These are phyloP conservation scores for Lactifluus piperatus DNA, from an alignment of 768 basidiomycete species.

Conservation along the genomic window DNA sequence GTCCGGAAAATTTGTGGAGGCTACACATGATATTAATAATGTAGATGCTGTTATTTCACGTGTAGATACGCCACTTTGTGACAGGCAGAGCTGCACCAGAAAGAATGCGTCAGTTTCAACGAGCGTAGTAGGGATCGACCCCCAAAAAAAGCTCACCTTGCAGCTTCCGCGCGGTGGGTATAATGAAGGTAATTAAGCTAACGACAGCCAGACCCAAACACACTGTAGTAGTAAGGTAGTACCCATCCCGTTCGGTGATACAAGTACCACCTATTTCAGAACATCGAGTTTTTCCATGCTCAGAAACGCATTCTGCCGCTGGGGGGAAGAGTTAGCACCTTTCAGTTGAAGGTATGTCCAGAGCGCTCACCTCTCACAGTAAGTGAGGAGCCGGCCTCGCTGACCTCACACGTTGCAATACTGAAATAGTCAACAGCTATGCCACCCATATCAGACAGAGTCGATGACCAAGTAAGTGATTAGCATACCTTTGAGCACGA, in stretches of 20 bases:
- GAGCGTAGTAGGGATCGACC: background rate
- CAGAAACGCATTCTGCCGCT: constrained; percentile 89
- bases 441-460: constrained; percentile 12
- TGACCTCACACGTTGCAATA: constrained; percentile 72
- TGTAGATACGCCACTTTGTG: constrained; percentile 63
- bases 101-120: background rate
- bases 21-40: background rate
- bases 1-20: background rate
- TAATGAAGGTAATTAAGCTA: constrained; percentile 65
- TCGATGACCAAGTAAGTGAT: background rate
- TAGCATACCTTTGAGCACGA: constrained; percentile 75
- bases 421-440: constrained; percentile 83
- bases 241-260: constrained; percentile 81
- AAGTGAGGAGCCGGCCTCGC: constrained; percentile 44
- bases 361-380: constrained; percentile 42
- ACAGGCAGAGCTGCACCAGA: constrained; percentile 49
- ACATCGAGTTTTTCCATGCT: constrained; percentile 79
- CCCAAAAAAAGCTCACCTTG: constrained; percentile 52
- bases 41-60: constrained; percentile 23
- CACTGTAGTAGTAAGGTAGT: constrained; percentile 75
- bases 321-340: background rate
- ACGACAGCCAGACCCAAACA: constrained; percentile 72
- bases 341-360: background rate
- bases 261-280: constrained; percentile 69
- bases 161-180: constrained; percentile 75